Evolutionary conservation across 1,284 basidiomycete species (phyloP).

Genomic region (Ceratobasidium sp.): DNA sequence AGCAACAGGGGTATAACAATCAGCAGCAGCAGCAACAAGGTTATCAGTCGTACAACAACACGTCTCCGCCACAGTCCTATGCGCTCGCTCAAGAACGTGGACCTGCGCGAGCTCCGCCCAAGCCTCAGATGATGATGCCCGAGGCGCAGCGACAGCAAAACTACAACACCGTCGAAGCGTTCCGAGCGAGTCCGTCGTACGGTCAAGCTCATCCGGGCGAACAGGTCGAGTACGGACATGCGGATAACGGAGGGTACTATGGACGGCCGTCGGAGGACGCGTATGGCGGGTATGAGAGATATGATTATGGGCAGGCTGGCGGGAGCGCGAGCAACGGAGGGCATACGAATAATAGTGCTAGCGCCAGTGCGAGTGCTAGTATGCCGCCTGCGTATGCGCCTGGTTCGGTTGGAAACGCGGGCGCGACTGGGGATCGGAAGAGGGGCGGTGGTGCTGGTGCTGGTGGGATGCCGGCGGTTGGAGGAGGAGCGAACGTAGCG

Average conservation of each 20-base stretch:
- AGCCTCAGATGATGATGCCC: slow-evolving; percentile 43
- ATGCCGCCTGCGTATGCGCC: slow-evolving; percentile 22
- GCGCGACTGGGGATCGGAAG: slow-evolving; percentile 28
- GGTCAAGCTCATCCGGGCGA: slow-evolving; percentile 40
- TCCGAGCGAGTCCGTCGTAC: slow-evolving; percentile 25
- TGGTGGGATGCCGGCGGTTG: not conserved
- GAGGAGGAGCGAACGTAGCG: not conserved
- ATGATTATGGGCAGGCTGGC: slow-evolving; percentile 16
- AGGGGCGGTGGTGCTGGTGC: not conserved
- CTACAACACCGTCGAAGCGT: slow-evolving; percentile 41
- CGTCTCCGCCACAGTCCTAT: slow-evolving; percentile 21
- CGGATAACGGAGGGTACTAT: not conserved
- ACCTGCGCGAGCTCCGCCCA: not conserved
- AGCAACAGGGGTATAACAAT: too few relatives aligned
- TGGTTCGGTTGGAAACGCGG: slow-evolving; percentile 3
- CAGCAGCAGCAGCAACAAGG: slow-evolving; percentile 2
- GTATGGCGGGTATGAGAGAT: slow-evolving; percentile 37
- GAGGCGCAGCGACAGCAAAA: slow-evolving; percentile 36
- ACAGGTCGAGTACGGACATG: slow-evolving; percentile 41
- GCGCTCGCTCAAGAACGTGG: slow-evolving; percentile 18
- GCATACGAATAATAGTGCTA: slow-evolving; percentile 1
- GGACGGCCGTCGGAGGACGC: slow-evolving; percentile 25
- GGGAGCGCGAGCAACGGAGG: slow-evolving; percentile 2
- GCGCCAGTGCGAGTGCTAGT: too few relatives aligned
- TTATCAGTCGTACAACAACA: slow-evolving; percentile 36